Conservation (phyloP, 805 yeast genomes). For the Suhomyces vadensis region DNA sequence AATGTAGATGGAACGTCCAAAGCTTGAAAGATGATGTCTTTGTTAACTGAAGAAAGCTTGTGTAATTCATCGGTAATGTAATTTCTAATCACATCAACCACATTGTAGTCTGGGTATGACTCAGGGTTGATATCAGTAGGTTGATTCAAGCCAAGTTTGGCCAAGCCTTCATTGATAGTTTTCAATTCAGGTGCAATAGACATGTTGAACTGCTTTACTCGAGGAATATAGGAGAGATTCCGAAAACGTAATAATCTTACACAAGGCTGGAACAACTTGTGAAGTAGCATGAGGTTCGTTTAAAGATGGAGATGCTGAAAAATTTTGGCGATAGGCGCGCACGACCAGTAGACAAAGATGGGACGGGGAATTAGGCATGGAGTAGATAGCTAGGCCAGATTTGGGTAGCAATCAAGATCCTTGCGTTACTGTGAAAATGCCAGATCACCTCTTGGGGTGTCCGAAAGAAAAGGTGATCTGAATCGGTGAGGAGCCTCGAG, state of each 20-base stretch:
- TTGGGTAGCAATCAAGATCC: too few relatives aligned
- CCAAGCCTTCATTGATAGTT: conserved; percentile 35
- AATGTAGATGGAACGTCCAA: conserved; percentile 83
- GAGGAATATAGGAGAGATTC: not conserved
- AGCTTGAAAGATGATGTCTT: conserved; percentile 71
- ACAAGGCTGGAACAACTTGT: not conserved
- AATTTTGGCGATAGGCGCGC: not conserved
- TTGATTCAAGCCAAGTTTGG: conserved; percentile 35
- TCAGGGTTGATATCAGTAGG: conserved; percentile 50
- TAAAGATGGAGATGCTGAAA: not conserved
- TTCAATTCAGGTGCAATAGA: conserved; percentile 1
- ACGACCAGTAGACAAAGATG: too few relatives aligned
- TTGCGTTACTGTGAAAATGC: too few relatives aligned
- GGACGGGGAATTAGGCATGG: too few relatives aligned
- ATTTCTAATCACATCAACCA: conserved; percentile 86
- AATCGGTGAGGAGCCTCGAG: too few relatives aligned
- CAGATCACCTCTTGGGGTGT: too few relatives aligned
- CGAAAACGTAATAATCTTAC: not conserved
- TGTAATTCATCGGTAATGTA: conserved; percentile 80
- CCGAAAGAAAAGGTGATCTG: too few relatives aligned
- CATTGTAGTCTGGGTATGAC: conserved; percentile 75
- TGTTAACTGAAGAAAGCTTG: conserved; percentile 69
- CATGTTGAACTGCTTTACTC: not conserved
- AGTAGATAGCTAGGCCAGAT: too few relatives aligned
- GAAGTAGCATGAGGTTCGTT: not conserved